A percentile compares a stretch with the other conserved stretches of the same genome.
phyloP scores from a whole-genome alignment of 768 basidiomycete genomes.

The Pilatotrama ljubarskyi region DNA sequence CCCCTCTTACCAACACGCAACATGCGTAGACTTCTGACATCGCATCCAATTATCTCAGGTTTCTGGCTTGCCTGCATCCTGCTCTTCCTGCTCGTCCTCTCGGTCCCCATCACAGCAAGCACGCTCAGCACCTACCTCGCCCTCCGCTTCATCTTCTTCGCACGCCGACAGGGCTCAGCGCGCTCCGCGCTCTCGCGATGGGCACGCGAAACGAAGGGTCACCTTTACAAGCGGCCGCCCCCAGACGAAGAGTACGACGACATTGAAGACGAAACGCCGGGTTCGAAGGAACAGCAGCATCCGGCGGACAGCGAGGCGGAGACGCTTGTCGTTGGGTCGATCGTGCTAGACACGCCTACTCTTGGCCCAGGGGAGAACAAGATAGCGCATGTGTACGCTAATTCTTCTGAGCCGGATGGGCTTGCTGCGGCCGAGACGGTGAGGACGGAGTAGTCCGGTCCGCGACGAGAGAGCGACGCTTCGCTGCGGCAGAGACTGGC shows the following conservation, averaged over 20 bases:
- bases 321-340: neutral
- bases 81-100: constrained; percentile 20
- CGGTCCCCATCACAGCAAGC: constrained; percentile 11
- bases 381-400: neutral
- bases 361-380: neutral
- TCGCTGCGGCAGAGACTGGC: too few relatives aligned
- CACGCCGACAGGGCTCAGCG: constrained; percentile 14
- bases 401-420: neutral
- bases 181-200: constrained; percentile 14
- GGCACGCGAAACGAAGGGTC: constrained; percentile 17
- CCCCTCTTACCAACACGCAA: too few relatives aligned
- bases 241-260: neutral
- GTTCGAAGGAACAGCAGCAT: neutral
- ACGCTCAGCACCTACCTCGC: constrained; percentile 15
- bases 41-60: constrained; percentile 2
- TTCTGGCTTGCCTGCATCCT: constrained; percentile 22
- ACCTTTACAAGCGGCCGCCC: neutral
- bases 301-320: neutral
- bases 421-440: neutral
- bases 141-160: constrained; percentile 10
- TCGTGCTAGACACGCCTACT: neutral
- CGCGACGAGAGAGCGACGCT: too few relatives aligned
- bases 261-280: neutral
- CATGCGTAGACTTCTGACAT: neutral
- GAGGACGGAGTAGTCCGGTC: constrained; percentile 3